Base-by-base conservation (phyloP, 768 basidiomycete genomes). In the Exidia glandulosa region DNA sequence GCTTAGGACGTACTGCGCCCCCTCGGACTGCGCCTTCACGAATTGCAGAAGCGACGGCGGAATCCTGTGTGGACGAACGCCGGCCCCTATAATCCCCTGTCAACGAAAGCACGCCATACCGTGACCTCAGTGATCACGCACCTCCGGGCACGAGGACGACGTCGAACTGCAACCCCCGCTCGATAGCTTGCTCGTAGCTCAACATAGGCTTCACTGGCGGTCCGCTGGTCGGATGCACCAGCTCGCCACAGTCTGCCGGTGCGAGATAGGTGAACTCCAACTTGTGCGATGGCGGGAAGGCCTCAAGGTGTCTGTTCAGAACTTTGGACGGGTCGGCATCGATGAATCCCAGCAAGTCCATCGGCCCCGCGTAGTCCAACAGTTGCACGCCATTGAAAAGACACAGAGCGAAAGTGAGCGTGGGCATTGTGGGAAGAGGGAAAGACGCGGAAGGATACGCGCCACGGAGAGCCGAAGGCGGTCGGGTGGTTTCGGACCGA, bases 81-180 rank as follows among this genome's bases (percentile, higher is more conserved):
- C 56, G 5, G 29, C 14, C 60, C 64, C 54, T 3, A 64, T 61
- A 25, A 56, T 57, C 12, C 66, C 65, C 32, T 64, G 65, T 64
- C 29, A 30, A 32, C 25, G 19, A n/a, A 32, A 56, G 19, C 34
- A 60, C 5, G 9, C 32, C 27, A 13, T 30, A 30, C 32, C 25
- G 3, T 1, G 7, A 1, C 9, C 12, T 55, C 31, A 14, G 13
- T 23, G 29, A 16, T 7, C 5, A 34, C 16, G 34, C 60, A 72
- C 71, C 70, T 56, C 69, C 70, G 10, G 71, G 70, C 12, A 72
- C 63, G 32, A 69, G 57, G 41, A 72, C 59, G n/a, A 71, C 67
- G 55, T 72, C 70, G 52, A 66, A 70, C 60, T 70, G 70, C 50
- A 54, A 36, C 29, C 67, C 66, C 29, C 57, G 62, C 50, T 66